These are phyloP conservation scores for Penicillium hesseltinei DNA, from an alignment of 2,329 filamentous ascomycete species.

Conservation along the genomic window DNA sequence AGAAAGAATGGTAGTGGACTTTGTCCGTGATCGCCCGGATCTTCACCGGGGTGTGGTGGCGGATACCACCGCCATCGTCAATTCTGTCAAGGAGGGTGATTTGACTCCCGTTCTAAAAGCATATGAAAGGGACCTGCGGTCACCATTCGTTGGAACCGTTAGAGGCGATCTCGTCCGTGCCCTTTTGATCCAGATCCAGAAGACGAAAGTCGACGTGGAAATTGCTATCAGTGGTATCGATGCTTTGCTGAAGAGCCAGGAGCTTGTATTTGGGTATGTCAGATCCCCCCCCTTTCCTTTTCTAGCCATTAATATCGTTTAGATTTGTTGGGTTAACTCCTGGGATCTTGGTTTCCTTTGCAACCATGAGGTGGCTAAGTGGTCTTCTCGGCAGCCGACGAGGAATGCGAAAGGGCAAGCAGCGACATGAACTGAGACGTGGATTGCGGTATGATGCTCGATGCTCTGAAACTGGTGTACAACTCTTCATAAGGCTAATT, in stretches of 20 bases:
- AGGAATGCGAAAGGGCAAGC: constrained; percentile 63
- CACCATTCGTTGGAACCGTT: constrained; percentile 77
- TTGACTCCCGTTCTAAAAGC: constrained; percentile 86
- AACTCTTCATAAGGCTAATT: background rate
- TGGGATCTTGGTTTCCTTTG: constrained; percentile 81
- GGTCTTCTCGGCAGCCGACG: constrained; percentile 67
- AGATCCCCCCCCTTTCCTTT: background rate
- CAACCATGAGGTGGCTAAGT: constrained; percentile 68
- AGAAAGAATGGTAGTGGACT: constrained; percentile 97
- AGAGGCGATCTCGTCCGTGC: constrained; percentile 85
- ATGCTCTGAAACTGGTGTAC: background rate
- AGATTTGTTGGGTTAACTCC: constrained; percentile 93
- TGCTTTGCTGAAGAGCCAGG: constrained; percentile 88
- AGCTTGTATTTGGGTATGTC: constrained; percentile 77
- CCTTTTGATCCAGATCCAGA: constrained; percentile 93
- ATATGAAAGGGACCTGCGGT: constrained; percentile 84
- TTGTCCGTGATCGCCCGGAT: constrained; percentile 77
- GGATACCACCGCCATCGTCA: constrained; percentile 71
- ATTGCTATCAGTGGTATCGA: constrained; percentile 96
- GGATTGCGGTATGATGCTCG: constrained; percentile 60
- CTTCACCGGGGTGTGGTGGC: constrained; percentile 46
- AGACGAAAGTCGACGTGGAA: constrained; percentile 98
- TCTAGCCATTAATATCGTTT: constrained; percentile 12
- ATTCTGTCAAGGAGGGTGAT: constrained; percentile 85
- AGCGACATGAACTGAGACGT: constrained; percentile 69